These are phyloP conservation scores for Populus tomentosa DNA, from an alignment of 441 rosid genomes.

Conservation along the genomic window DNA sequence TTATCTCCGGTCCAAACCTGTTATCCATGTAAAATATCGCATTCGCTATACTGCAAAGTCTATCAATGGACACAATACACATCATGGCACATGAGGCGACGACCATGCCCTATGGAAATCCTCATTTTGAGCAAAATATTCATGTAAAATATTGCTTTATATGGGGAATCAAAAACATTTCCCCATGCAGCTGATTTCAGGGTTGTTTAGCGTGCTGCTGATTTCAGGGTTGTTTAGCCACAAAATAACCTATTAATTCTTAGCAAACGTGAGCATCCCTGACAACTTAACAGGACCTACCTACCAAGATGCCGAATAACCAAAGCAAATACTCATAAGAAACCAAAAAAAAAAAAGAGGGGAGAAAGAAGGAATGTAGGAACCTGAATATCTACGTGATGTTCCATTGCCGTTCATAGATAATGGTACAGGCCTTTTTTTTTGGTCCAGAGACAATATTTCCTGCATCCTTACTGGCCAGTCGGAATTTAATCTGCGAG, in stretches of 20 bases:
- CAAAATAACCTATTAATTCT: too few relatives aligned
- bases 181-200: too few relatives aligned
- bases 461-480: constrained; percentile 72
- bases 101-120: background rate
- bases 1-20: constrained; percentile 33
- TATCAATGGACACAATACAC: background rate
- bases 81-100: background rate
- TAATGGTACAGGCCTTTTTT: constrained; percentile 28
- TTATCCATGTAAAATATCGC: background rate
- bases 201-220: too few relatives aligned
- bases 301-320: background rate
- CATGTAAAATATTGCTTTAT: background rate
- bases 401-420: constrained; percentile 38
- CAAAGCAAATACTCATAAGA: background rate
- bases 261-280: background rate
- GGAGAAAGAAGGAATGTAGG: background rate
- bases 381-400: constrained; percentile 34
- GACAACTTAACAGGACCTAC: background rate
- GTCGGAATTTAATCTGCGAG: constrained; percentile 63
- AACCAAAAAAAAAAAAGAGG: background rate
- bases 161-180: background rate
- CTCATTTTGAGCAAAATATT: background rate
- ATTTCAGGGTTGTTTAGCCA: too few relatives aligned
- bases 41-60: background rate
- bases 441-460: constrained; percentile 44